Conservation (phyloP, 2,329 filamentous ascomycete species). For the Xylariaceae sp. region DNA sequence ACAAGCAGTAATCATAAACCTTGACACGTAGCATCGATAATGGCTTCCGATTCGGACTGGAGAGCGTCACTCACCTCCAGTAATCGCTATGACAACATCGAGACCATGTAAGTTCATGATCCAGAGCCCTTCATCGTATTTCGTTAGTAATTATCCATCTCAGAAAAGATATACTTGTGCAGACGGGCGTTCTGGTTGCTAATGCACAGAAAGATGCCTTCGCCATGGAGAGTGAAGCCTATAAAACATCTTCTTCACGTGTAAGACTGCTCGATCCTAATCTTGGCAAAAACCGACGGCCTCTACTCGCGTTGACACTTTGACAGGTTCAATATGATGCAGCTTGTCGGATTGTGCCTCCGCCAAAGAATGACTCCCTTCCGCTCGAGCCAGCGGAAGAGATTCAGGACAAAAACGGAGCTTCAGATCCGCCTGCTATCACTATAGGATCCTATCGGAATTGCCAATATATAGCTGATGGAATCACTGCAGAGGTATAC, state of each 20-base stretch:
- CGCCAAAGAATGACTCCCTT: slow-evolving; percentile 30
- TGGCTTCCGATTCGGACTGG: slow-evolving; percentile 40
- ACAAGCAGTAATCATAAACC: not conserved
- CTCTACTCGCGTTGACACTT: slow-evolving; percentile 3
- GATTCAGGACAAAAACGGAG: slow-evolving; percentile 1
- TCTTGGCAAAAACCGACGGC: not conserved
- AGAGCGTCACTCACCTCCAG: slow-evolving; percentile 48
- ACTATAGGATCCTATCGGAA: slow-evolving; percentile 49
- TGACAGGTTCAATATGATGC: slow-evolving; percentile 54
- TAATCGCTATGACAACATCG: slow-evolving; percentile 57
- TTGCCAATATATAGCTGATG: slow-evolving; percentile 54
- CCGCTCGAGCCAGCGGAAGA: slow-evolving; percentile 17
- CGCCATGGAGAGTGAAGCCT: slow-evolving; percentile 59
- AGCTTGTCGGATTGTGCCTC: slow-evolving; percentile 32
- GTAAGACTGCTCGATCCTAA: slow-evolving; percentile 38
- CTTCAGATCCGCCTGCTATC: slow-evolving; percentile 32
- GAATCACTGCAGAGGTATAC: slow-evolving; percentile 80
- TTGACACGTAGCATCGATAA: slow-evolving; percentile 18
- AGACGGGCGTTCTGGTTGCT: slow-evolving; percentile 18
- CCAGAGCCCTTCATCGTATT: not conserved
- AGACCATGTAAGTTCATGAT: slow-evolving; percentile 49
- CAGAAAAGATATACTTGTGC: slow-evolving; percentile 27
- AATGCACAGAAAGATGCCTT: slow-evolving; percentile 47
- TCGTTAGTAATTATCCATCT: slow-evolving; percentile 12
- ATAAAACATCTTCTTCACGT: slow-evolving; percentile 49